Percentiles rank a stretch among this genome's conserved stretches.
phyloP scores from a whole-genome alignment of 352 stramenopile genomes.

The Phytophthora vignae region DNA sequence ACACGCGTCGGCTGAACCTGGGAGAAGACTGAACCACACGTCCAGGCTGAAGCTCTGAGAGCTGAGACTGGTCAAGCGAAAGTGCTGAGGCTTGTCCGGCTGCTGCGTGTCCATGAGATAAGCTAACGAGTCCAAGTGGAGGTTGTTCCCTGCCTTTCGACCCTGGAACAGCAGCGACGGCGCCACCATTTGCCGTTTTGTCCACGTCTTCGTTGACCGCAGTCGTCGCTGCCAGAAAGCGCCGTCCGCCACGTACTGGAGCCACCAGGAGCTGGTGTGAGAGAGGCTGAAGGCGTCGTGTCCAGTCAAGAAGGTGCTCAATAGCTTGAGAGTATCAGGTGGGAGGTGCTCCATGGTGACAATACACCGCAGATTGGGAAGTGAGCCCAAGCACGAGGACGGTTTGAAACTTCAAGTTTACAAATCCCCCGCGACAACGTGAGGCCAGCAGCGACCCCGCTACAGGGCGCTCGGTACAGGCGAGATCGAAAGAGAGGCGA shows the following conservation, averaged over 20 bases:
- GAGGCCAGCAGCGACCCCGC: neutral
- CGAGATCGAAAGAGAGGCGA: no score
- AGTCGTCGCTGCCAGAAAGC: constrained; percentile 10
- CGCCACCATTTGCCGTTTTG: constrained; percentile 13
- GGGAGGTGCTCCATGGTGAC: constrained; percentile 18
- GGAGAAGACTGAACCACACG: constrained; percentile 42
- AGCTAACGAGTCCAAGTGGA: constrained; percentile 14
- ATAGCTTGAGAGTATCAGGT: constrained; percentile 3
- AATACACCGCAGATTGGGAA: neutral
- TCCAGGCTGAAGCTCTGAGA: constrained; percentile 25
- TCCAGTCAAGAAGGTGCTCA: constrained; percentile 15
- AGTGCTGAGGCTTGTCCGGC: neutral
- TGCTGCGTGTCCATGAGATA: constrained; percentile 4
- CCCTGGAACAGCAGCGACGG: constrained; percentile 21
- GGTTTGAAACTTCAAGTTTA: neutral
- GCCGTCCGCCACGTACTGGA: neutral
- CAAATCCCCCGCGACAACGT: constrained; percentile 1
- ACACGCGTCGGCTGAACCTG: constrained; percentile 11
- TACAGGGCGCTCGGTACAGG: no score
- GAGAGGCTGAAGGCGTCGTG: constrained; percentile 21
- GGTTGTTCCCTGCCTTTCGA: constrained; percentile 8
- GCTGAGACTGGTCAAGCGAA: constrained; percentile 6
- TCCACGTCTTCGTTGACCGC: neutral
- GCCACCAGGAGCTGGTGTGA: constrained; percentile 14
- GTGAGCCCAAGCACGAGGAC: neutral